A percentile compares a stretch with the other conserved stretches of the same genome.
phyloP scores from a whole-genome alignment of 73 alveolate genomes.

The Loxodes magnus region DNA sequence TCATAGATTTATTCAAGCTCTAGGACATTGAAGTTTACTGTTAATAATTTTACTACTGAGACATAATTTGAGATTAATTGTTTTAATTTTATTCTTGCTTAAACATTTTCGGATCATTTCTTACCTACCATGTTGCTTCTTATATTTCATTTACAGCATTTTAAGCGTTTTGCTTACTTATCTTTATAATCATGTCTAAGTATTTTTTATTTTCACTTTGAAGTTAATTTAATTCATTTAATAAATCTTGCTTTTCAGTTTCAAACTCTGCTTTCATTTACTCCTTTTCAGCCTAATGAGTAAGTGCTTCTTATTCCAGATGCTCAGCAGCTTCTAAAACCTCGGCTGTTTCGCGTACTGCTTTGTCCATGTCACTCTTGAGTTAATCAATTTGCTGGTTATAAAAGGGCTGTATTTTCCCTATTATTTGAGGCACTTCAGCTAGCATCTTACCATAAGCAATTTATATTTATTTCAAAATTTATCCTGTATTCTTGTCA shows the following conservation, averaged over 20 bases:
- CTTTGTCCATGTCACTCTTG: not conserved
- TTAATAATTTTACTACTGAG: not conserved
- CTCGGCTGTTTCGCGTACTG: conserved; percentile 5
- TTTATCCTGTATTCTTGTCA: conserved; percentile 24
- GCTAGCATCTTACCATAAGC: conserved; percentile 8
- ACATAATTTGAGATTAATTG: conserved; percentile 9
- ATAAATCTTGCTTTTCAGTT: conserved; percentile 26
- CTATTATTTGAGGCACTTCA: conserved; percentile 10
- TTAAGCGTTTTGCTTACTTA: conserved; percentile 17
- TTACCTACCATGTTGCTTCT: not conserved
- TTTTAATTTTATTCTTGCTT: not conserved
- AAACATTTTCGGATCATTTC: not conserved
- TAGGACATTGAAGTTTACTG: not conserved
- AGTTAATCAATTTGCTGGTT: not conserved
- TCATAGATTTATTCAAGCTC: conserved; percentile 2
- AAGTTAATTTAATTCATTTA: conserved; percentile 10
- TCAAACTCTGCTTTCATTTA: conserved; percentile 11
- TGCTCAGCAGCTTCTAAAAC: conserved; percentile 10
- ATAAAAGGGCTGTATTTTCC: conserved; percentile 9
- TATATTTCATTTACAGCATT: conserved; percentile 5
- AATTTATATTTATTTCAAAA: conserved; percentile 19
- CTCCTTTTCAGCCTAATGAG: conserved; percentile 15
- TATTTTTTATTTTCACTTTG: conserved; percentile 37
- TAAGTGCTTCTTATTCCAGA: conserved; percentile 12
- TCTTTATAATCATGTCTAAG: conserved; percentile 19